Base-by-base conservation (phyloP, 805 yeast species). In the Barnettozyma sp. region DNA sequence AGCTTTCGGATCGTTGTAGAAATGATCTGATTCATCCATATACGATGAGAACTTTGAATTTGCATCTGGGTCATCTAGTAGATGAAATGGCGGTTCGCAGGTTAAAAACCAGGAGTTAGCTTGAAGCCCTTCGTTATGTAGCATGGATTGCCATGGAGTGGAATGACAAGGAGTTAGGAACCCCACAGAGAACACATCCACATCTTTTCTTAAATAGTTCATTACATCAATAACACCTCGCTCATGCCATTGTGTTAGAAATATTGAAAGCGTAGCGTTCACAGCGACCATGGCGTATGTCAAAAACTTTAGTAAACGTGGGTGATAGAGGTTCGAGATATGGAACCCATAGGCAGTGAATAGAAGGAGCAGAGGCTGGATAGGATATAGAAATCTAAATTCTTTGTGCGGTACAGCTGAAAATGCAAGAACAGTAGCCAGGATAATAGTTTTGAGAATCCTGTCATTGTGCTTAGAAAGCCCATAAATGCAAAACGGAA, bases 121-220 rank as follows among this genome's bases (percentile, higher is more conserved):
- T 12, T 29, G 26, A 4, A 71, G 52, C 19, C 65, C 69, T 8
- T 63, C 55, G 16, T 82, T 60, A 51, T 88, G 95, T 26, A 92
- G 59, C 53, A 82, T 77, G 18, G 92, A 74, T 52, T 86, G 95
- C 78, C 92, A 83, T 3, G 98, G 99, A 0, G 97, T 90, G 0
- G 97, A 88, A 57, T 92, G 99, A 50, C 99, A 92, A 0, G 99
- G 98, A 53, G 88, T 86, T 12, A 92, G 57, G 47, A 92, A 84
- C 0, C 96, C 95, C 20, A 88, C 60, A 2, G 82, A 68, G 7
- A 58, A 42, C 8, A 73, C 66, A 4, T 53, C 47, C 4, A 59
- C 49, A 22, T 63, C 54, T 16, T 58, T 41, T 26, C 77, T 66
- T 16, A 88, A 49, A 32, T 64, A 66, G 11, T 71, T 58, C 10